Conservation (phyloP, 805 yeast genomes). For the Starmerella bombi region DNA sequence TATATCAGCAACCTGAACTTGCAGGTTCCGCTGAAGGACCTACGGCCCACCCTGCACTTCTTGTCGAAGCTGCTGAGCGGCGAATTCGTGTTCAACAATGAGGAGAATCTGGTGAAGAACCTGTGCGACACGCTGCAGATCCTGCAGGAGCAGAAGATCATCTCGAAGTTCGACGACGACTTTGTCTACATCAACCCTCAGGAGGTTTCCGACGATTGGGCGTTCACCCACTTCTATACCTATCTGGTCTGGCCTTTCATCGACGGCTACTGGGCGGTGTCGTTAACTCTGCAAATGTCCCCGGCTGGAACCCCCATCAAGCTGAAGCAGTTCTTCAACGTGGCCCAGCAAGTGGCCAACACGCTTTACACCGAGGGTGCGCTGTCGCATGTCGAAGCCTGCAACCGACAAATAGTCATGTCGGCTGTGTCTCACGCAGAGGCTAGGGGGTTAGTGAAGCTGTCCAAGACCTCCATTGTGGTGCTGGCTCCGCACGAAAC, state of each 20-base stretch:
- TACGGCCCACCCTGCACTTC: conserved; percentile 26
- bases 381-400: conserved; percentile 31
- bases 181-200: conserved; percentile 13
- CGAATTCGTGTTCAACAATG: conserved; percentile 29
- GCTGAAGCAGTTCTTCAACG: conserved; percentile 25
- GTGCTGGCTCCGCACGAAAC: neutral
- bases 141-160: conserved; percentile 25
- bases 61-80: conserved; percentile 29
- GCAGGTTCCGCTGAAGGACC: conserved; percentile 21
- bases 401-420: conserved; percentile 31
- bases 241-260: conserved; percentile 34
- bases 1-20: conserved; percentile 16
- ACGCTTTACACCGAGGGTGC: conserved; percentile 34
- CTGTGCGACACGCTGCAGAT: conserved; percentile 24
- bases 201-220: conserved; percentile 20
- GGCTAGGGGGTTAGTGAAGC: conserved; percentile 25
- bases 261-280: conserved; percentile 34
- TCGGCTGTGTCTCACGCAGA: conserved; percentile 29
- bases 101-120: conserved; percentile 26
- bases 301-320: conserved; percentile 23
- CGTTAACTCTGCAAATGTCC: conserved; percentile 28
- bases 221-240: conserved; percentile 32
- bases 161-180: conserved; percentile 16
- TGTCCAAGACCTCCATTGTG: conserved; percentile 11
- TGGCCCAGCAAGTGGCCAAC: conserved; percentile 31